Evolutionary conservation across 208 protist species (phyloP).

Genomic region (Acanthamoeba polyphaga): DNA sequence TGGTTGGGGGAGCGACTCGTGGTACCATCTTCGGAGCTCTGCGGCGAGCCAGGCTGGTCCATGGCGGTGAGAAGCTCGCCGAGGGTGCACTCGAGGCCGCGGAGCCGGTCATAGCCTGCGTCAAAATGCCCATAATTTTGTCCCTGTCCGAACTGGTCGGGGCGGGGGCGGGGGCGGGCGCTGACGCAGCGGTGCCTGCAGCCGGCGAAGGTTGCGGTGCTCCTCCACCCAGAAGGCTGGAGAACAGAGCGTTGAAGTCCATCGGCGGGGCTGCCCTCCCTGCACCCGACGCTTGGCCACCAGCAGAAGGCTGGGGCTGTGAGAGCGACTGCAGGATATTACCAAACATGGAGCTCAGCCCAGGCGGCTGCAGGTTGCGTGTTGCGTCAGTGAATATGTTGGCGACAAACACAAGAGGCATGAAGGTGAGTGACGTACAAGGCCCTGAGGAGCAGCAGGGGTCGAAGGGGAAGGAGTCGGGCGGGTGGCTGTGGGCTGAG

Average conservation of each 20-base stretch:
- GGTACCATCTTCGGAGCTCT: conserved; percentile 5
- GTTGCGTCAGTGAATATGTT: background rate
- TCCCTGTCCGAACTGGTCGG: conserved; percentile 1
- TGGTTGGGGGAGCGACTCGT: background rate
- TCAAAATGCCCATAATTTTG: background rate
- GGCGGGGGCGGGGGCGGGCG: background rate
- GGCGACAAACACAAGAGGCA: background rate
- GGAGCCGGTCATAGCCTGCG: conserved; percentile 31
- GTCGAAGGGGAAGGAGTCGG: background rate
- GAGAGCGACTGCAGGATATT: conserved; percentile 30
- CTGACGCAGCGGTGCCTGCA: background rate
- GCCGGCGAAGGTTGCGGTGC: background rate
- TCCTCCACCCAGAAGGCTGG: background rate
- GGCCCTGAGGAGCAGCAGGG: conserved; percentile 4
- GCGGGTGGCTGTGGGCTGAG: background rate
- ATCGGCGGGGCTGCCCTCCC: conserved; percentile 10
- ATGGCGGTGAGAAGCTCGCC: conserved; percentile 27
- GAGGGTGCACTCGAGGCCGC: conserved; percentile 20
- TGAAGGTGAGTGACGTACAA: background rate
- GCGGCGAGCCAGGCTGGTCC: conserved; percentile 35
- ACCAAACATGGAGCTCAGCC: conserved; percentile 49
- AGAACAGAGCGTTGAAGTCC: conserved; percentile 44
- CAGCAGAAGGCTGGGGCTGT: conserved; percentile 7
- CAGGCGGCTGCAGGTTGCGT: conserved; percentile 10
- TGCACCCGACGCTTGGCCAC: background rate